Conservation (phyloP, 2,329 filamentous ascomycete species). For the Fonsecaea erecta region DNA sequence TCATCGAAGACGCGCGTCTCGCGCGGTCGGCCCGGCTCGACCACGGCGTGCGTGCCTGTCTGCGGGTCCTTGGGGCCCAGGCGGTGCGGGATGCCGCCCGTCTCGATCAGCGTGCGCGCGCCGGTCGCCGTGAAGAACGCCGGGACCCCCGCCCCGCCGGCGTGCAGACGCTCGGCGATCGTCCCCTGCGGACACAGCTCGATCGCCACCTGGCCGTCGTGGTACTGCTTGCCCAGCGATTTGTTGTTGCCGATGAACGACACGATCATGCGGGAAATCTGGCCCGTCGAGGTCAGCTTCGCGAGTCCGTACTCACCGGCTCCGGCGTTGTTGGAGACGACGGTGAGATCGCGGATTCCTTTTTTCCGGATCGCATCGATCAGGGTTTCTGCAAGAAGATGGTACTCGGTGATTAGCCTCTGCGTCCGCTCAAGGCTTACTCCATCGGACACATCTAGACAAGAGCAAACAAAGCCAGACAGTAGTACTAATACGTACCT, state of each 20-base stretch:
- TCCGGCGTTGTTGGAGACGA: constrained; percentile 81
- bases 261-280: constrained; percentile 72
- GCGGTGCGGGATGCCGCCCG: constrained; percentile 66
- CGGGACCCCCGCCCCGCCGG: constrained; percentile 85
- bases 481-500: constrained; percentile 48
- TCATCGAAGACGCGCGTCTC: constrained; percentile 72
- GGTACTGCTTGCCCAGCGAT: constrained; percentile 87
- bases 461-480: background rate
- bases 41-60: constrained; percentile 71
- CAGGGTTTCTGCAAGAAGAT: constrained; percentile 62
- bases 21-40: constrained; percentile 67
- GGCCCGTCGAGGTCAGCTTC: constrained; percentile 70
- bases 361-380: constrained; percentile 70
- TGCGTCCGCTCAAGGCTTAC: too few relatives aligned
- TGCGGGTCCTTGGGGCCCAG: constrained; percentile 63
- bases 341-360: constrained; percentile 66
- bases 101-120: constrained; percentile 58
- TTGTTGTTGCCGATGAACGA: constrained; percentile 82
- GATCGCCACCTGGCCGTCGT: constrained; percentile 83
- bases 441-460: too few relatives aligned
- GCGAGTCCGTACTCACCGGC: constrained; percentile 70
- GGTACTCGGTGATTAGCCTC: background rate
- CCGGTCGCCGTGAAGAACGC: constrained; percentile 84
- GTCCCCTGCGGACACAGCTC: constrained; percentile 93
- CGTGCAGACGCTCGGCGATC: constrained; percentile 83